Evolutionary conservation across 2,329 filamentous ascomycete genomes (phyloP), one percentile per base, ranked within the genome.

Genomic region (Monosporascus sp.): DNA sequence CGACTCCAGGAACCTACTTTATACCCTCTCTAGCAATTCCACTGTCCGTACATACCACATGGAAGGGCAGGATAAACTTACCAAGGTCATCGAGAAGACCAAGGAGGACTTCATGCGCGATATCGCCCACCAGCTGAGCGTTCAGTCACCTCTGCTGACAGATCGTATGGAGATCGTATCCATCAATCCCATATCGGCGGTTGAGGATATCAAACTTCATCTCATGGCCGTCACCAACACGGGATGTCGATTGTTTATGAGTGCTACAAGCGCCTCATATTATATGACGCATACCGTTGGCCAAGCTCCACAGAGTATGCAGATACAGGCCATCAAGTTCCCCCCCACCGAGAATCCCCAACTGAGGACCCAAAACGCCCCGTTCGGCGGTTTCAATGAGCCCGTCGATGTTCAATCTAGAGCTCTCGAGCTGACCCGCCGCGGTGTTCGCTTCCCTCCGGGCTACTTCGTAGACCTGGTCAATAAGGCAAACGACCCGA

Each of bases 281-380:
- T 86, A 87, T 73, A 81, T 78, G 68, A 77, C 83, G 31, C 80
- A 79, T 15, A 78, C 81, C 20, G 79, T 82, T 7, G 86, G 79
- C 54, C 70, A 78, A 54, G 85, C 89, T 0, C 92, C 94, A 1
- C 92, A 89, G 62, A 97, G 91, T 71, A 97, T 99, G 91, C 92
- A 97, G 70, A 85, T 97, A n/a, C 88, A 95, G 62, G 94, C 96
- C 65, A 90, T 99, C 70, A 95, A 94, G 67, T 96, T 96, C 55
- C 94, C 95, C 1, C 94, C 94, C 0, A 70, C 75, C 40, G 74
- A 71, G 54, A 71, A 60, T 57, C 70, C 61, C 59, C 52, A 70
- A 66, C 56, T 57, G 57, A 57, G 58, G 57, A 22, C 55, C 48
- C 53, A 60, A 47, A 31, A 51, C 9, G 61, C 65, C 51, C 56